A percentile compares a stretch with the other conserved stretches of the same genome.
phyloP scores from a whole-genome alignment of 169 alveolate species.

The Cryptosporidium tyzzeri region DNA sequence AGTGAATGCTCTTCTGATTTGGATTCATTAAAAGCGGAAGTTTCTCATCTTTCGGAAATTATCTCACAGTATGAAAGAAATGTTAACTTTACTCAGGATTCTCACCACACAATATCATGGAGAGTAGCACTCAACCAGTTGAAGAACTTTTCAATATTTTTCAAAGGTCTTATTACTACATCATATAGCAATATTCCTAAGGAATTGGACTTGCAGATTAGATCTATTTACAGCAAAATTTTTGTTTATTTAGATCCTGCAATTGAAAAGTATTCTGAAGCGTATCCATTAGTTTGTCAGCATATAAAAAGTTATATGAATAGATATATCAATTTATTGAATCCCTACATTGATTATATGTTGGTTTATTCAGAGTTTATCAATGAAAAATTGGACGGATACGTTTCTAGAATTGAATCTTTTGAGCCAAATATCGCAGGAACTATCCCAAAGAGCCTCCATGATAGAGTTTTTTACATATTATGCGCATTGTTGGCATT shows the following conservation, averaged over 20 bases:
- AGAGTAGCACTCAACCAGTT: neutral
- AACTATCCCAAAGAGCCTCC: conserved; percentile 32
- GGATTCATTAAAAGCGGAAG: conserved; percentile 35
- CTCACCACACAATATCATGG: conserved; percentile 21
- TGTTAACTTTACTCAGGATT: neutral
- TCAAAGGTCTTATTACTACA: conserved; percentile 7
- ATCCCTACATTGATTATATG: conserved; percentile 18
- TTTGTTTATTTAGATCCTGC: conserved; percentile 10
- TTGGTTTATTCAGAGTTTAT: conserved; percentile 6
- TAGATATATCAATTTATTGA: conserved; percentile 11
- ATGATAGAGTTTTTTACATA: conserved; percentile 49
- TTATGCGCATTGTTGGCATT: conserved; percentile 30
- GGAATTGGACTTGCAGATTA: conserved; percentile 39
- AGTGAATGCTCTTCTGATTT: conserved; percentile 57
- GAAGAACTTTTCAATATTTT: conserved; percentile 9
- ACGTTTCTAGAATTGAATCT: conserved; percentile 33
- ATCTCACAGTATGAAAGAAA: conserved; percentile 19
- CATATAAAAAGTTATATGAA: neutral
- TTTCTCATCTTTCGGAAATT: conserved; percentile 56
- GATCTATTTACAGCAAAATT: neutral
- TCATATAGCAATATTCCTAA: conserved; percentile 41
- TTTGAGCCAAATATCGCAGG: conserved; percentile 27
- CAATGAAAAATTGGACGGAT: conserved; percentile 45
- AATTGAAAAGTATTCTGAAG: conserved; percentile 33
- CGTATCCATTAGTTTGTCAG: neutral